phyloP scores from a whole-genome alignment of 495 filamentous ascomycete species.

The Penicillium parvum region DNA sequence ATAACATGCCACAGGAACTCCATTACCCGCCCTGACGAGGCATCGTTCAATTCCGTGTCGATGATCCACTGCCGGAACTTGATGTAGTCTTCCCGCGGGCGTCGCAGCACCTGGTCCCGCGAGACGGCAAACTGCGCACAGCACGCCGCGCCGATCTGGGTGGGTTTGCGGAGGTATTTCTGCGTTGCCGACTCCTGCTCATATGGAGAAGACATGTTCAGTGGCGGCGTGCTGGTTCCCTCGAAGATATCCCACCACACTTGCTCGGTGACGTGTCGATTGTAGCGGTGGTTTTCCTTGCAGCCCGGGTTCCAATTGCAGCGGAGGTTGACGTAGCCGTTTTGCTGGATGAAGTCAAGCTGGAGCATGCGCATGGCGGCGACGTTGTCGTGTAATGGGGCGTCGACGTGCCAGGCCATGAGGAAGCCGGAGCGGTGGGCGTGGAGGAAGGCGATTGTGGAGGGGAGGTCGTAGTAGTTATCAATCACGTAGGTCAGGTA shows the following conservation, averaged over 20 bases:
- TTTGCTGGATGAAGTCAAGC: constrained; percentile 46
- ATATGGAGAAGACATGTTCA: constrained; percentile 24
- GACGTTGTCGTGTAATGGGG: constrained; percentile 49
- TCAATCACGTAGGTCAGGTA: constrained; percentile 73
- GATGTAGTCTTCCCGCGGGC: constrained; percentile 56
- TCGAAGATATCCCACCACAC: constrained; percentile 54
- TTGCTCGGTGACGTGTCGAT: constrained; percentile 53
- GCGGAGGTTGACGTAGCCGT: constrained; percentile 63
- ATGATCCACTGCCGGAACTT: constrained; percentile 65
- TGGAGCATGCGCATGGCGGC: constrained; percentile 49
- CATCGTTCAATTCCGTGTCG: constrained; percentile 54
- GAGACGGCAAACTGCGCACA: constrained; percentile 68
- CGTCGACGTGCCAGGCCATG: constrained; percentile 64
- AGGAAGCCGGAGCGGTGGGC: constrained; percentile 47
- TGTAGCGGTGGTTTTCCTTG: constrained; percentile 44
- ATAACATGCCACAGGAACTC: constrained; percentile 72
- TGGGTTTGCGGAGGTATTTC: constrained; percentile 27
- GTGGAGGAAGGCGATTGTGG: constrained; percentile 66
- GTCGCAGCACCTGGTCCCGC: constrained; percentile 45
- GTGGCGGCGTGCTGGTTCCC: constrained; percentile 47
- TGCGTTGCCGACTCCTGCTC: constrained; percentile 8
- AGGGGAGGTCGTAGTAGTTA: constrained; percentile 62
- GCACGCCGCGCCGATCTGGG: constrained; percentile 43
- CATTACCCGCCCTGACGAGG: constrained; percentile 64
- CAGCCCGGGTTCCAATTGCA: constrained; percentile 65